Evolutionary conservation across 108 stramenopile genomes (phyloP).

Genomic region (Cyclotella baltica): DNA sequence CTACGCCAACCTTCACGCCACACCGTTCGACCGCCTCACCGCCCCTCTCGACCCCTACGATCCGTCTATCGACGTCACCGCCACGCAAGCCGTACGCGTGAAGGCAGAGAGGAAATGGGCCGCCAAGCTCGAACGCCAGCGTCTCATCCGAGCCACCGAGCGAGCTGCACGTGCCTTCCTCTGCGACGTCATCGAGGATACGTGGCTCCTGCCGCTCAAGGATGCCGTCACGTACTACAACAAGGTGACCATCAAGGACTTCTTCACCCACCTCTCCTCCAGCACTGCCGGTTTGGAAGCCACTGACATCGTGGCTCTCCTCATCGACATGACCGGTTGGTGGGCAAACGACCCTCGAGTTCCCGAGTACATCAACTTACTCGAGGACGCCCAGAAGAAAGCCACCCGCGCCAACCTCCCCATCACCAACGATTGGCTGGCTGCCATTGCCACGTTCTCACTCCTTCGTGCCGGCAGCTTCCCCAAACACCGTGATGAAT

Average conservation of each 20-base stretch:
- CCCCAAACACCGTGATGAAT: not conserved
- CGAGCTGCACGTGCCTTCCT: not conserved
- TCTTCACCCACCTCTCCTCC: not conserved
- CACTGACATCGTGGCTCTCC: conserved; percentile 6
- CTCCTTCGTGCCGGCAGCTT: conserved; percentile 6
- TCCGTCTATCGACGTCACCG: not conserved
- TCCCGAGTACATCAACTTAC: conserved; percentile 24
- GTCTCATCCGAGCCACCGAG: conserved; percentile 4
- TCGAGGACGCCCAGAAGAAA: conserved; percentile 21
- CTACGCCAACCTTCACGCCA: not conserved
- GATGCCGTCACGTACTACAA: conserved; percentile 2
- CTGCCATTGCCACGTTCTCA: conserved; percentile 17
- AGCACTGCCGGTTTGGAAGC: not conserved
- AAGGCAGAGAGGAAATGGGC: conserved; percentile 3
- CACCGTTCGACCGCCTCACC: not conserved
- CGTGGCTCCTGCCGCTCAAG: conserved; percentile 8
- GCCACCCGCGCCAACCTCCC: conserved; percentile 17
- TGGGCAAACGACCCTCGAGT: conserved; percentile 2
- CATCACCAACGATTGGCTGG: conserved; percentile 11
- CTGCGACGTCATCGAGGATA: not conserved
- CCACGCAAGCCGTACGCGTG: conserved; percentile 6
- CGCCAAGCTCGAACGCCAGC: not conserved
- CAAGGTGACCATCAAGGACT: not conserved
- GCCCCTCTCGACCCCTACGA: not conserved
- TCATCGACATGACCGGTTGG: not conserved